Conservation (phyloP, 2,329 filamentous ascomycete species). For the Arthrobotrys entomopaga region DNA sequence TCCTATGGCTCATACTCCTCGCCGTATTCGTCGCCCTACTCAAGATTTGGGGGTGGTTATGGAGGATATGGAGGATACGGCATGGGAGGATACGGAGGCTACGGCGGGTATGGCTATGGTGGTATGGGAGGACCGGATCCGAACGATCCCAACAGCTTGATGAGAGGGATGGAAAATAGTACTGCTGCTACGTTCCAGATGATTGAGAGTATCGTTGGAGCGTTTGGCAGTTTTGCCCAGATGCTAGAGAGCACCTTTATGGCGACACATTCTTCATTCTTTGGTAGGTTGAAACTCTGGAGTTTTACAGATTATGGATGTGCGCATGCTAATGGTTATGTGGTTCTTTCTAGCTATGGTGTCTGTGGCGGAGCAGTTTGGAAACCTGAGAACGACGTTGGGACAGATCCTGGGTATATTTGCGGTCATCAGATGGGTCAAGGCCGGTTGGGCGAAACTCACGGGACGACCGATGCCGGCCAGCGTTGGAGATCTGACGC, state of each 20-base stretch:
- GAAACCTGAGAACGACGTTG: conserved; percentile 89
- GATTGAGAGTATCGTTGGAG: conserved; percentile 94
- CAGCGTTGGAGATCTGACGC: conserved; percentile 85
- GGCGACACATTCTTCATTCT: conserved; percentile 98
- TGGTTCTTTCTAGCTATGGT: conserved; percentile 81
- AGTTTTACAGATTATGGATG: conserved; percentile 36
- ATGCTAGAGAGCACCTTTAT: conserved; percentile 99
- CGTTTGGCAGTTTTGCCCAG: conserved; percentile 96
- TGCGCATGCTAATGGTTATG: conserved; percentile 57
- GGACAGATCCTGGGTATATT: conserved; percentile 96
- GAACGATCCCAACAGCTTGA: conserved; percentile 91
- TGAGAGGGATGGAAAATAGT: conserved; percentile 92
- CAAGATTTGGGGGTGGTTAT: conserved; percentile 60
- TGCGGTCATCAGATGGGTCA: conserved; percentile 92
- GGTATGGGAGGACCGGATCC: conserved; percentile 69
- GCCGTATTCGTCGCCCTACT: conserved; percentile 65
- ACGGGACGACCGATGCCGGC: conserved; percentile 90
- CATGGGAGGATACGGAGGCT: conserved; percentile 26
- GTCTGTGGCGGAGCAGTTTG: conserved; percentile 95
- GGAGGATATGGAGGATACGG: conserved; percentile 61
- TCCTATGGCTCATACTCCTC: conserved; percentile 60
- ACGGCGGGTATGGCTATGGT: conserved; percentile 62
- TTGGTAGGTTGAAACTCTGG: conserved; percentile 71
- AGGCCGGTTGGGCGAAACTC: conserved; percentile 88
- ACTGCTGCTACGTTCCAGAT: conserved; percentile 98